Conservation (phyloP, 148 eudicot species). For the Spergularia bocconei region DNA sequence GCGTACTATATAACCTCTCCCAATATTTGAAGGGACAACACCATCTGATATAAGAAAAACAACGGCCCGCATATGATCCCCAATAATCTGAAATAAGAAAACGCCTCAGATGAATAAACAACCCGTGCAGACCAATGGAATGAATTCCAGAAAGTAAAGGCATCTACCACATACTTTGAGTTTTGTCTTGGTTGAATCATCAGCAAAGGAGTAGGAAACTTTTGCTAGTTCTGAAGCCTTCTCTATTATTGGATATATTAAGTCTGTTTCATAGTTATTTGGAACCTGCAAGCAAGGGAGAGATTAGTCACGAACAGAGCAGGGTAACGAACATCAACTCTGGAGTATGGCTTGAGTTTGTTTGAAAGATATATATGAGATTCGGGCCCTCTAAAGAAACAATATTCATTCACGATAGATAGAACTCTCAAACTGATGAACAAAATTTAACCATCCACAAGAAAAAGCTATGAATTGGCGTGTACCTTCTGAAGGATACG, state of each 20-base stretch:
- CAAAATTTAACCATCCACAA: background rate
- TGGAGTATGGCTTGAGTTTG: background rate
- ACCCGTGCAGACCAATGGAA: background rate
- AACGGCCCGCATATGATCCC: slow-evolving; percentile 94
- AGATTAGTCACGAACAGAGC: slow-evolving; percentile 15
- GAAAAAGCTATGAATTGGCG: slow-evolving; percentile 2
- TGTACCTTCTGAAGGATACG: slow-evolving; percentile 89
- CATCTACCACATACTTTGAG: slow-evolving; percentile 58
- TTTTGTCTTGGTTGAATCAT: slow-evolving; percentile 68
- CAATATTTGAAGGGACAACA: slow-evolving; percentile 86
- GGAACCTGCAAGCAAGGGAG: slow-evolving; percentile 64
- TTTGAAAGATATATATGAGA: background rate
- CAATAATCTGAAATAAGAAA: slow-evolving; percentile 58
- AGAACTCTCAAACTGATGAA: slow-evolving; percentile 12
- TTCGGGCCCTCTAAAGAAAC: background rate
- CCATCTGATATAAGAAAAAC: slow-evolving; percentile 97
- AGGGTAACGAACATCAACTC: background rate
- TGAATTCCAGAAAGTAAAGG: background rate
- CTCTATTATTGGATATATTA: slow-evolving; percentile 85
- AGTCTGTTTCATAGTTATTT: slow-evolving; percentile 93
- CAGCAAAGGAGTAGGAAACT: slow-evolving; percentile 61
- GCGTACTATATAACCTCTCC: slow-evolving; percentile 91
- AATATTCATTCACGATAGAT: background rate
- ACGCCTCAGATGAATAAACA: background rate
- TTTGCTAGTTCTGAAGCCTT: slow-evolving; percentile 82